Percentiles rank a stretch among this genome's conserved stretches.
phyloP scores from a whole-genome alignment of 306 rosid genomes.

The Sesbania bispinosa region DNA sequence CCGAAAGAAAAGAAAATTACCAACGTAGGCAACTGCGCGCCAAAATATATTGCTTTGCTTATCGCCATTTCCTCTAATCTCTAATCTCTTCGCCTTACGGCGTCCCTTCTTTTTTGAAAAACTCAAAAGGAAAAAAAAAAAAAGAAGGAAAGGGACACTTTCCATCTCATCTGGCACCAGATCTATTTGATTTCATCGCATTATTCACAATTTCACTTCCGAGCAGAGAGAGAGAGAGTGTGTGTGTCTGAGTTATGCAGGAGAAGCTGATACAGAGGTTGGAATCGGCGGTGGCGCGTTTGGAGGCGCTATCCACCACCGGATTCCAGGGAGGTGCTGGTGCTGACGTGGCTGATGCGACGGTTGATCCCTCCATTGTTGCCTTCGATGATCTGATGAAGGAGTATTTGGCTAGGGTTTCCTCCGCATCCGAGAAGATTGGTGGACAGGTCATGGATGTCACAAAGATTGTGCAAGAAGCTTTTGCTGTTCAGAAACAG shows the following conservation, averaged over 20 bases:
- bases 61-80: background rate
- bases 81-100: conserved; percentile 33
- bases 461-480: conserved; percentile 52
- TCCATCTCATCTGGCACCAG: conserved; percentile 21
- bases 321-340: conserved; percentile 31
- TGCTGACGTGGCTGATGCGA: conserved; percentile 20
- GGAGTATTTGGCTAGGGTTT: conserved; percentile 51
- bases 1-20: no score
- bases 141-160: background rate
- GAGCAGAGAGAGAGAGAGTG: background rate
- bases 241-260: conserved; percentile 49
- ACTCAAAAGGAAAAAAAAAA: background rate
- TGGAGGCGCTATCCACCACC: conserved; percentile 59
- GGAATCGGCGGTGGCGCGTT: conserved; percentile 76
- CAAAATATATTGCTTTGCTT: no score
- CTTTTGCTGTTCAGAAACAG: conserved; percentile 63
- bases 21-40: no score
- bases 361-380: conserved; percentile 60
- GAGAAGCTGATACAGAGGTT: conserved; percentile 63
- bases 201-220: no score
- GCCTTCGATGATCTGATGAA: conserved; percentile 59
- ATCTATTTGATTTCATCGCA: conserved; percentile 27
- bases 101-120: background rate
- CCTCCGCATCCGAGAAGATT: conserved; percentile 67
- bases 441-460: conserved; percentile 70